These are phyloP conservation scores for Silybum marianum DNA, from an alignment of 129 eudicot genomes.

Conservation along the genomic window DNA sequence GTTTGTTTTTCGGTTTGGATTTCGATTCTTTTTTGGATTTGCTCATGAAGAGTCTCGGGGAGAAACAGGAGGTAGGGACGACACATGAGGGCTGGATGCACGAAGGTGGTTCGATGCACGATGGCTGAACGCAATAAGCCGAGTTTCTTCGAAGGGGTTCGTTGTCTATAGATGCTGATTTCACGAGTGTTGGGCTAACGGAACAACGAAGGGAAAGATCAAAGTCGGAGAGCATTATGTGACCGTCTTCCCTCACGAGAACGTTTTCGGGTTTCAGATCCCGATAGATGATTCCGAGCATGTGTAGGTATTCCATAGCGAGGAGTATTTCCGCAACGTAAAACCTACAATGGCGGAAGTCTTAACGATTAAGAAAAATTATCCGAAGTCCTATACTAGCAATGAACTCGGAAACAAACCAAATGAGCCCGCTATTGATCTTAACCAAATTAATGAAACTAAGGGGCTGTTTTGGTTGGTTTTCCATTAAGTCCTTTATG, in stretches of 20 bases:
- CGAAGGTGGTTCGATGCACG: conserved; percentile 82
- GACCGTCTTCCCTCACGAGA: conserved; percentile 92
- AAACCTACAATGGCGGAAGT: conserved; percentile 49
- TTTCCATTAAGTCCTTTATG: too few relatives aligned
- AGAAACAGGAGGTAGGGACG: conserved; percentile 80
- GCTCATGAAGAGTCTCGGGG: conserved; percentile 72
- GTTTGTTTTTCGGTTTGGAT: conserved; percentile 49
- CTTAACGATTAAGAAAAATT: not conserved
- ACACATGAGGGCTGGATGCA: conserved; percentile 84
- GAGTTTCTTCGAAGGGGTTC: conserved; percentile 53
- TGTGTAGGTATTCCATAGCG: conserved; percentile 91
- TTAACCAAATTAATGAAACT: not conserved
- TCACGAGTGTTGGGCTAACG: conserved; percentile 81
- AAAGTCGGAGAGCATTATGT: conserved; percentile 92
- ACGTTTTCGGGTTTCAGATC: conserved; percentile 94
- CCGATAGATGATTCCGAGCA: conserved; percentile 93
- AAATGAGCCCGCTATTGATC: not conserved
- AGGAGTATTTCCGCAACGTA: conserved; percentile 92
- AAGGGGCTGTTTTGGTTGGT: too few relatives aligned
- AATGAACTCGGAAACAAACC: too few relatives aligned
- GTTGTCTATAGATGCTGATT: conserved; percentile 49
- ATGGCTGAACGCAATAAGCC: conserved; percentile 66
- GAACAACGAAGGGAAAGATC: conserved; percentile 88
- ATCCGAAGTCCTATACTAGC: not conserved
- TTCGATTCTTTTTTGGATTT: conserved; percentile 74